A percentile compares a stretch with the other conserved stretches of the same genome.
Conservation (phyloP, 768 basidiomycete genomes). For the Leccinum fibrillosum region DNA sequence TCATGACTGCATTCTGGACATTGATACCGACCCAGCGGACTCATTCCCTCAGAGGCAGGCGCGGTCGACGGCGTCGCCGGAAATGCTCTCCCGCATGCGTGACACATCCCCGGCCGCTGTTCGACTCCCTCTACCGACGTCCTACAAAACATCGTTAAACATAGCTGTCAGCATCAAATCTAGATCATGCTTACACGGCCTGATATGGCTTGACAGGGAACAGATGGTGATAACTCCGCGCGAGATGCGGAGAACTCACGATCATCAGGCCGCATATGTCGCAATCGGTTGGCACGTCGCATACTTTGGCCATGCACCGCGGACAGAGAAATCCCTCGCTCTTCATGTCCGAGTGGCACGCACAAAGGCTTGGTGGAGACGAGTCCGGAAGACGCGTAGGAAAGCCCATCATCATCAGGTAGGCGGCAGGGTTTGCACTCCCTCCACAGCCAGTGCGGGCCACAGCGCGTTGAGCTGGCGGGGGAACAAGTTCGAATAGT, state of each 20-base stretch:
- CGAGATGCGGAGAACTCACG: conserved; percentile 95
- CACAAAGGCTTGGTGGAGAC: conserved; percentile 81
- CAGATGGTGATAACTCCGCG: conserved; percentile 91
- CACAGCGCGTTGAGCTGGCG: conserved; percentile 75
- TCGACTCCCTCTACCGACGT: conserved; percentile 37
- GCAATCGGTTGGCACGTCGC: conserved; percentile 98
- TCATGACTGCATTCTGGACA: conserved; percentile 84
- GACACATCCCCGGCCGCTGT: conserved; percentile 48
- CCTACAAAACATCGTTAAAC: conserved; percentile 27
- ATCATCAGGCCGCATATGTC: conserved; percentile 97
- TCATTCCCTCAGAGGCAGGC: conserved; percentile 61
- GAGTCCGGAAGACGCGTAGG: conserved; percentile 87
- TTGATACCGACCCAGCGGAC: conserved; percentile 81
- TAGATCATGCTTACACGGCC: conserved; percentile 62
- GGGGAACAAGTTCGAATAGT: conserved; percentile 92
- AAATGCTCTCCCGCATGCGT: conserved; percentile 78
- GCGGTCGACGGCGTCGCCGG: conserved; percentile 39
- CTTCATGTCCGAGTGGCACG: conserved; percentile 90
- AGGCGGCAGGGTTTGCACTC: conserved; percentile 62
- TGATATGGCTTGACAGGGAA: conserved; percentile 90
- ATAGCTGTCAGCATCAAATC: background rate
- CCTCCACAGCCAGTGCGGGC: conserved; percentile 45
- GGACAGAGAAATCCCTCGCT: conserved; percentile 95
- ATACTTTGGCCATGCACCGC: conserved; percentile 87
- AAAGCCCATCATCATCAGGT: conserved; percentile 99